A percentile compares a stretch with the other conserved stretches of the same genome.
phyloP scores from a whole-genome alignment of 345 rosid species.

The Gossypium sturtianum region DNA sequence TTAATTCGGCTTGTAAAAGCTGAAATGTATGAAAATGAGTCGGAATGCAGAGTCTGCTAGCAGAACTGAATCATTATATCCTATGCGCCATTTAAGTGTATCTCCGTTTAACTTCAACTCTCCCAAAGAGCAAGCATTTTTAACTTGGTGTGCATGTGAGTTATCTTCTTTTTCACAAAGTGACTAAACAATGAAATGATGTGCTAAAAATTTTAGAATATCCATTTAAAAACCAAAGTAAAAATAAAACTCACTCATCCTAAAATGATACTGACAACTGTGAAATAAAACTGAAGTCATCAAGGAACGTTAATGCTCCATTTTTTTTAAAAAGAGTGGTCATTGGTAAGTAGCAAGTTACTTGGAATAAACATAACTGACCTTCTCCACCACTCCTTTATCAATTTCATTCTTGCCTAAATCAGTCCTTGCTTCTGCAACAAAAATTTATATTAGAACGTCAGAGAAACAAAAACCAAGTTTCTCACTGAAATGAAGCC shows the following conservation, averaged over 20 bases:
- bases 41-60: not conserved
- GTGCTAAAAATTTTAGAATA: not conserved
- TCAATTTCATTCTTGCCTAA: slow-evolving; percentile 60
- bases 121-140: not conserved
- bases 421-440: slow-evolving; percentile 26
- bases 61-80: not conserved
- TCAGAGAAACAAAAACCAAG: not conserved
- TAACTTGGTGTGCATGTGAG: not conserved
- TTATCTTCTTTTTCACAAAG: not conserved
- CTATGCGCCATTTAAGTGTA: not conserved
- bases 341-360: not conserved
- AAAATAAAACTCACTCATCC: not conserved
- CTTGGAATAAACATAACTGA: slow-evolving; percentile 18
- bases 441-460: not conserved
- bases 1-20: not conserved
- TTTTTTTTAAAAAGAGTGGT: not conserved
- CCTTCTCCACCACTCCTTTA: slow-evolving; percentile 85
- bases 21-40: not conserved
- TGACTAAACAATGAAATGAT: not conserved
- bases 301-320: not conserved
- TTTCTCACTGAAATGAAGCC: not conserved
- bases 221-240: not conserved
- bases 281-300: too few relatives aligned
- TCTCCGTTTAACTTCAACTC: not conserved
- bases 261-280: not conserved